Evolutionary conservation across 2,329 filamentous ascomycete genomes (phyloP), one percentile per base, ranked within the genome.

Genomic region (Apiospora malaysiana): DNA sequence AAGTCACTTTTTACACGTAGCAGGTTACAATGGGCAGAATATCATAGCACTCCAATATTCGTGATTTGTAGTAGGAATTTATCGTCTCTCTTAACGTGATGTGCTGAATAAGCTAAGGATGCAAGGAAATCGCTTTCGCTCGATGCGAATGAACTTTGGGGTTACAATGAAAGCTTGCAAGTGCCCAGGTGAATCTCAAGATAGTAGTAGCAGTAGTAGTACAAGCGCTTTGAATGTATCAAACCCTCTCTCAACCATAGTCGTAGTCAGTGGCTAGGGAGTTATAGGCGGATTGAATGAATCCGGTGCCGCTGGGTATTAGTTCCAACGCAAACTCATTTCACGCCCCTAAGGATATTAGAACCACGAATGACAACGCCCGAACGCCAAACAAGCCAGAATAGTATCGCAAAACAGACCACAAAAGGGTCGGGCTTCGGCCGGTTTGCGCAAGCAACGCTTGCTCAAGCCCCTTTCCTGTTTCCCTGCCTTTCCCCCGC

Each of bases 361-460:
- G 32, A n/a, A 63, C 32, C 32, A 32, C 32, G 32, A 40, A 37
- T 27, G 56, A 68, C 14, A 45, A 68, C 66, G 66, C 66, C 66
- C 43, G 16, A 68, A 68, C 66, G 46, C 66, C 66, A n/a, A 47
- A 43, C 66, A 47, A 47, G 37, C 27, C 16, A 47, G 23, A 67
- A n/a, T 18, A 40, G 27, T 21, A 63, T 63, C 32, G 40, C 56
- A 63, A 63, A 63, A 63, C 32, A 63, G 56, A 10, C 18, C 32
- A n/a, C 56, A 18, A 63, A 9, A 4, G 37, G 18, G 14, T 12
- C 9, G 18, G 40, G 40, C 16, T 40, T 63, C 12, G 10, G 1
- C 3, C 4, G 49, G 25, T 10, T 27, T 14, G 23, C 12, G 27
- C 32, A 32, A 6, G 32, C 32, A 4, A 40, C 23, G 12, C 47